Conservation (phyloP, 139 green algal species). For the Limnomonas spitsbergensis region DNA sequence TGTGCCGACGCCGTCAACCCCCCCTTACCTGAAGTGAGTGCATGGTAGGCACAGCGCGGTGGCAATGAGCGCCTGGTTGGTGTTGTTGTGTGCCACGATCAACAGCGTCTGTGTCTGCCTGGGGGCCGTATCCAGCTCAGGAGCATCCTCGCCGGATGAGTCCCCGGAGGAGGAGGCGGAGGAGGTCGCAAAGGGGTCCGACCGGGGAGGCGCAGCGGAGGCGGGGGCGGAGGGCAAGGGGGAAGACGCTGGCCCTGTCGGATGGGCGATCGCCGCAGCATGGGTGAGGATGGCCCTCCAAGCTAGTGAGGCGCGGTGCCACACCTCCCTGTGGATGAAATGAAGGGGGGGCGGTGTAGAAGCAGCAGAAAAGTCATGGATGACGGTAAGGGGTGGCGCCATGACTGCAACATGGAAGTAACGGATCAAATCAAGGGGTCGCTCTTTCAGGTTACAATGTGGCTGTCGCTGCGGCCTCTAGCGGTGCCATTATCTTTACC, state of each 20-base stretch:
- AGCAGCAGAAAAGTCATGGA: no score
- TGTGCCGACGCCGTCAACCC: no score
- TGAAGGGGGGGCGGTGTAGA: not conserved
- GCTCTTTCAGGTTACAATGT: no score
- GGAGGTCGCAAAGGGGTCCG: not conserved
- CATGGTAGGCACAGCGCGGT: conserved; percentile 74
- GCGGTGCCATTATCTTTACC: no score
- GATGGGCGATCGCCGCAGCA: no score
- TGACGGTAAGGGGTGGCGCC: no score
- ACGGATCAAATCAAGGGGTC: no score
- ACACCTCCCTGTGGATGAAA: conserved; percentile 62
- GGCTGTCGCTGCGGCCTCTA: no score
- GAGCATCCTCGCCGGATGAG: conserved; percentile 4
- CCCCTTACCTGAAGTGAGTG: conserved; percentile 69
- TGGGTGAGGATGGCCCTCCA: conserved; percentile 74
- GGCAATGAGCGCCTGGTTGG: conserved; percentile 87
- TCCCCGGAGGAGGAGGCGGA: not conserved
- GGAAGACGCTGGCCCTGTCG: not conserved
- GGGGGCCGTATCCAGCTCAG: conserved; percentile 80
- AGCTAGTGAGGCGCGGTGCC: conserved; percentile 79
- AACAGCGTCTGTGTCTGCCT: conserved; percentile 54
- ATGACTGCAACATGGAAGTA: no score
- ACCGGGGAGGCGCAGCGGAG: no score
- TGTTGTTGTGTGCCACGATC: conserved; percentile 94
- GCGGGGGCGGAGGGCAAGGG: not conserved